Percentiles rank a stretch among this genome's conserved stretches.
These are phyloP conservation scores for Citrus sp. DNA, from an alignment of 345 rosid genomes.

Conservation along the genomic window DNA sequence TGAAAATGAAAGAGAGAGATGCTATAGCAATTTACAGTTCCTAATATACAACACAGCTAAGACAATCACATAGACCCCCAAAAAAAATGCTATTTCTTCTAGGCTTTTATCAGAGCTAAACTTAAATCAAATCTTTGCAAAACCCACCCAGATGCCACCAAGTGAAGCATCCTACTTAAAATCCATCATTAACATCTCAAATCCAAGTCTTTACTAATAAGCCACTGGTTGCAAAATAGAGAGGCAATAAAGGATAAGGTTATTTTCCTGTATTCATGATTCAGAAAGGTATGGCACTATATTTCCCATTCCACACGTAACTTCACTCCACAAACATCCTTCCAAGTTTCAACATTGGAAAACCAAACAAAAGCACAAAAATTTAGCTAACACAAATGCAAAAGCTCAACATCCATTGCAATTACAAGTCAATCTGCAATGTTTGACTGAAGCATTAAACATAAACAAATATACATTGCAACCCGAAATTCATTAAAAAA, in stretches of 20 bases:
- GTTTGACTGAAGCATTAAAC: neutral
- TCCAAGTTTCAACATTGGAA: neutral
- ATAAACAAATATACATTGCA: neutral
- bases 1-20: neutral
- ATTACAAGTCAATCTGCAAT: neutral
- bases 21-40: neutral
- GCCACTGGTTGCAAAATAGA: neutral
- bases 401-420: neutral
- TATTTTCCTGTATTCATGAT: neutral
- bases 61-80: neutral
- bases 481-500: neutral
- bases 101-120: neutral
- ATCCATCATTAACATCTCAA: neutral
- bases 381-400: neutral
- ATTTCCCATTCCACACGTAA: neutral
- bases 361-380: neutral
- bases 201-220: neutral
- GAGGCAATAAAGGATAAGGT: neutral
- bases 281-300: neutral
- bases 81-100: neutral
- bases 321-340: neutral
- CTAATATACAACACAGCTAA: neutral
- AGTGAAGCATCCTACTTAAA: neutral
- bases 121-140: too few relatives aligned
- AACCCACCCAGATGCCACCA: neutral